Base-by-base conservation (phyloP, 73 alveolate species). In the Symbiodinium natans region DNA sequence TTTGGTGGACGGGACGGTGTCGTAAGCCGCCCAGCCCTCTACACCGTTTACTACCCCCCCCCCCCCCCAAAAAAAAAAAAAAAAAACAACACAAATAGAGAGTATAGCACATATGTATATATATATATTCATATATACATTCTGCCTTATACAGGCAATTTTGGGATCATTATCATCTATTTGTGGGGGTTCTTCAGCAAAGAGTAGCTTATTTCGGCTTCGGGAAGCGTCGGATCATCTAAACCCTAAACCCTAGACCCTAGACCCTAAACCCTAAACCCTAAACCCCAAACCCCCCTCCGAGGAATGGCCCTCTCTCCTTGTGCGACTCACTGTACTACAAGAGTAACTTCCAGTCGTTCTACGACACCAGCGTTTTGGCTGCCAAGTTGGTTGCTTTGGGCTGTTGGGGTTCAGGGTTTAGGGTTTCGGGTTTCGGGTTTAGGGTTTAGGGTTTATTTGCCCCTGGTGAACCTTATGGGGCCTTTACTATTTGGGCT, bases 261-360 rank as follows among this genome's bases (percentile, higher is more conserved):
- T 0, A 21, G 33, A n/a, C 74, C 74, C 31, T 3, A 56, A 56
- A 56, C 74, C 74, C 31, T 82, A 36, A 82, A 38, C 10, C 59
- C 59, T 25, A 19, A 38, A 82, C 27, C 63, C 13, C 73, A 11
- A 82, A 34, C 41, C 21, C 63, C n/a, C n/a, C 3, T 13, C 63
- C 39, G 63, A 86, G 94, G 94, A 86, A 86, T 5, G 94, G 94
- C 46, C 63, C 83, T 8, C 63, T 86, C 15, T 8, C 83, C 43
- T 73, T 86, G 41, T 86, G 94, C 68, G 83, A 56, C 63, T 86
- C 94, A 39, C 7, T 56, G 68, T 86, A 86, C 41, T 42, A 33
- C 94, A 86, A 86, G 94, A 86, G 94, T 41, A 54, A 86, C 63
- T 86, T 86, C 56, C 94, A 86, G 94, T 38, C 59, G 71, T 86